Percentiles rank a stretch among this genome's conserved stretches.
Conservation (phyloP, 139 green algal species). For the Zygnema circumcarinatum region DNA sequence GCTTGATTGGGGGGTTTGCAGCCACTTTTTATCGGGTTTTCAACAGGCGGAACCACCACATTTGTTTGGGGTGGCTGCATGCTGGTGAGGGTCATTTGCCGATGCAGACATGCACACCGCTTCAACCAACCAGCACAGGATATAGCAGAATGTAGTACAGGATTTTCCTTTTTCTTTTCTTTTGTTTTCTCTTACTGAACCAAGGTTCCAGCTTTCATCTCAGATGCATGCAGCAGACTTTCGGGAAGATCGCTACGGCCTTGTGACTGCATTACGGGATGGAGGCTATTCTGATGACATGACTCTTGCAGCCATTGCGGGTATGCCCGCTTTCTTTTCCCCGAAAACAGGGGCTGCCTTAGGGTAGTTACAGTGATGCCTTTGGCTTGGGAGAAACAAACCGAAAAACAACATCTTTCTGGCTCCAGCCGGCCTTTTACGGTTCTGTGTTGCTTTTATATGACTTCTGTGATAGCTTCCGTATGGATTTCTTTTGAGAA, state of each 20-base stretch:
- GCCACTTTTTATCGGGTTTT: slow-evolving; percentile 47
- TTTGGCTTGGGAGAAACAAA: no score
- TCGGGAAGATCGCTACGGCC: slow-evolving; percentile 63
- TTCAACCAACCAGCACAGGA: no score
- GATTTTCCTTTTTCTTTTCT: neutral
- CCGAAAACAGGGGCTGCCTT: neutral
- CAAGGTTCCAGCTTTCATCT: slow-evolving; percentile 1
- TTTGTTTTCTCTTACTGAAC: neutral
- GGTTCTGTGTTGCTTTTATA: no score
- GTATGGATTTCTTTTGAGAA: no score
- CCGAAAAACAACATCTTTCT: no score
- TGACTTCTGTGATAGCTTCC: no score
- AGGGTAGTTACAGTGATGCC: no score
- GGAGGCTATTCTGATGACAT: slow-evolving; percentile 94
- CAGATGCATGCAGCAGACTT: slow-evolving; percentile 63
- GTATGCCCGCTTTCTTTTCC: neutral
- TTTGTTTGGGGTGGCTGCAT: slow-evolving; percentile 94
- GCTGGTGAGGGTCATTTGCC: slow-evolving; percentile 68
- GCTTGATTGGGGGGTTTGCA: neutral
- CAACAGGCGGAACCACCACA: slow-evolving; percentile 21
- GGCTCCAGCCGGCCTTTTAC: no score
- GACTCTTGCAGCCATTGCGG: slow-evolving; percentile 75
- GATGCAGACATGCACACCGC: no score
- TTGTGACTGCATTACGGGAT: slow-evolving; percentile 68
- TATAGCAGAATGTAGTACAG: no score